Base-by-base conservation (phyloP, 495 filamentous ascomycete genomes). In the Oidiodendron maius region DNA sequence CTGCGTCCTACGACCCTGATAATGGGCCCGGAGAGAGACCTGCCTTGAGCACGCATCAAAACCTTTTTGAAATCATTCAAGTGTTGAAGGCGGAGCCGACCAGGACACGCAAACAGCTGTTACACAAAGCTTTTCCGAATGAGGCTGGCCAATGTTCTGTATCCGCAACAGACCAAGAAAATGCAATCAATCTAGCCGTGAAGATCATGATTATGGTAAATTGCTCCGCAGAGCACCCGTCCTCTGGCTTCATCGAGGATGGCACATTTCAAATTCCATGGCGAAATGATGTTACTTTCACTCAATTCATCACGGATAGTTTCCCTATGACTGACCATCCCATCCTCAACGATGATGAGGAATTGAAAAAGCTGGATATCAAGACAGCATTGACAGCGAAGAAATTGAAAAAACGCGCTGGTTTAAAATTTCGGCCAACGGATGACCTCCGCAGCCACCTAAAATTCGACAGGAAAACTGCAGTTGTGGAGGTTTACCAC, bases 191-290 rank as follows among this genome's bases (percentile, higher is more conserved):
- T 30, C 48, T 69, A 8, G 64, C 64, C 12, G 53, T 62, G 16
- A 56, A 44, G 16, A 46, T 64, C 6, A 63, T 67, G 56, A 56
- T 61, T 11, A 69, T 65, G 61, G 50, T 58, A 22, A 64, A 63
- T 44, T 62, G 61, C 37, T 61, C 62, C 15, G 46, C 46, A 8
- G 43, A 40, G 9, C 23, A 43, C 20, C 41, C 57, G n/a, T 57
- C 46, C 24, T 51, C 54, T 9, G 44, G 35, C 1, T 17, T 61
- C 4, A 42, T 66, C 3, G 60, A 64, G 35, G 32, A 52, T 24
- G 62, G 62, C 16, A 52, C 20, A 20, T 50, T 26, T 4, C 52
- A 42, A 25, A 44, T 51, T 3, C 37, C 45, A 15, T 68, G 65
- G 65, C 41, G 21, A 2, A 34, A 43, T 10, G 55, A 58, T 20